Conservation (phyloP, 176 grass and related monocot genomes). For the Phoenix roebelenii region DNA sequence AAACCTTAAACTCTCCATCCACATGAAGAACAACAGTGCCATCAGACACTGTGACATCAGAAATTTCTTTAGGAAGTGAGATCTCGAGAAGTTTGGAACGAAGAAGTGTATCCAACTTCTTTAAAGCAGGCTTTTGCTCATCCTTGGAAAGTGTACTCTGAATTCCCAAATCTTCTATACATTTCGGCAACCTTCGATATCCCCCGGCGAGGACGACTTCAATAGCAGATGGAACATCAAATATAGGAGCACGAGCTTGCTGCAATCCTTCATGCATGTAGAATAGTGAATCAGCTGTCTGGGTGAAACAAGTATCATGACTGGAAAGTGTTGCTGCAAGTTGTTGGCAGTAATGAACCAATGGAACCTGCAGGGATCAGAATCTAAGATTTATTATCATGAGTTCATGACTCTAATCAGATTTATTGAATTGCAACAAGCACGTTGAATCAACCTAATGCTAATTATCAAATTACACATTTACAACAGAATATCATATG, state of each 20-base stretch:
- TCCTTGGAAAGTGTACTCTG: conserved; percentile 57
- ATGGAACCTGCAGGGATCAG: conserved; percentile 50
- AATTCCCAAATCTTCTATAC: conserved; percentile 70
- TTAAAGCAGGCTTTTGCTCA: conserved; percentile 70
- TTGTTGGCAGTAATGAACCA: conserved; percentile 92
- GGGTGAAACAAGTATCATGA: conserved; percentile 92
- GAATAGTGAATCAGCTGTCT: conserved; percentile 88
- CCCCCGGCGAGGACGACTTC: conserved; percentile 75
- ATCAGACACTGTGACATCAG: conserved; percentile 54
- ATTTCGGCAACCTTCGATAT: conserved; percentile 75
- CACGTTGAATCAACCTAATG: too few relatives aligned
- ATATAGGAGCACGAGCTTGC: conserved; percentile 74
- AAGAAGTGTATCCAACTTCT: conserved; percentile 70
- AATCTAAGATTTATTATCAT: neutral
- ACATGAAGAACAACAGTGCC: conserved; percentile 61
- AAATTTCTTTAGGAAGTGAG: conserved; percentile 66
- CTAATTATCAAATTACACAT: too few relatives aligned
- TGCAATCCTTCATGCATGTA: conserved; percentile 81
- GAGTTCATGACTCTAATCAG: too few relatives aligned
- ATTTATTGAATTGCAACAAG: neutral
- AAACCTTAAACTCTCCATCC: conserved; percentile 88
- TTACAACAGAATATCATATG: too few relatives aligned
- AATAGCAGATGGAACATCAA: conserved; percentile 93
- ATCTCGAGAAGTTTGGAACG: conserved; percentile 75
- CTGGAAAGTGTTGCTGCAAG: conserved; percentile 77